A percentile compares a stretch with the other conserved stretches of the same genome.
phyloP scores from a whole-genome alignment of 192 early-diverging fungal species.

The Chytriomyces sp. region DNA sequence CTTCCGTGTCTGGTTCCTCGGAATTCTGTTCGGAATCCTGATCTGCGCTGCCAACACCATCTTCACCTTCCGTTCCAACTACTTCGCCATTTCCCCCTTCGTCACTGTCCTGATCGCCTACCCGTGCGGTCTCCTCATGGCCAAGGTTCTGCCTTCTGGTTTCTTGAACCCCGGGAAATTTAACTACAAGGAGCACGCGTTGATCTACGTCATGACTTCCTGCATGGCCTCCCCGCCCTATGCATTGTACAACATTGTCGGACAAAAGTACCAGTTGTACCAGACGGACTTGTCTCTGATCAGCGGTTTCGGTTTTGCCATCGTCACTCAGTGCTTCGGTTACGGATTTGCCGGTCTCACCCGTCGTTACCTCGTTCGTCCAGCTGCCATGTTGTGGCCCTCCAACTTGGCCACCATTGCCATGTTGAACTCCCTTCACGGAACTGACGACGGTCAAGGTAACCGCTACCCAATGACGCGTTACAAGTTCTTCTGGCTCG shows the following conservation, averaged over 20 bases:
- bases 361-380: slow-evolving; percentile 78
- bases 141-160: slow-evolving; percentile 61
- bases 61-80: slow-evolving; percentile 24
- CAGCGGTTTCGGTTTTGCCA: background rate
- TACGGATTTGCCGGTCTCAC: slow-evolving; percentile 69
- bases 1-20: slow-evolving; percentile 58
- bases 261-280: slow-evolving; percentile 7
- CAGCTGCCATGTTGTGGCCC: slow-evolving; percentile 86
- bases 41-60: slow-evolving; percentile 25
- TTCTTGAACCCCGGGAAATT: slow-evolving; percentile 67
- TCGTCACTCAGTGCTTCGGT: slow-evolving; percentile 58
- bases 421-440: slow-evolving; percentile 78
- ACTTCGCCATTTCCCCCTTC: slow-evolving; percentile 22
- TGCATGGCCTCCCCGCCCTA: background rate
- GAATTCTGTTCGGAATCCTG: slow-evolving; percentile 41
- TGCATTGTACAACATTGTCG: slow-evolving; percentile 10
- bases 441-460: background rate
- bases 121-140: slow-evolving; percentile 69
- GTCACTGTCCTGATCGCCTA: slow-evolving; percentile 73
- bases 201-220: slow-evolving; percentile 54
- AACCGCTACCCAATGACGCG: slow-evolving; percentile 40
- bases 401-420: slow-evolving; percentile 73
- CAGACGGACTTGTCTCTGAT: background rate
- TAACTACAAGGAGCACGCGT: slow-evolving; percentile 70
- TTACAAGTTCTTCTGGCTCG: slow-evolving; percentile 66